Evolutionary conservation across 2,329 filamentous ascomycete genomes (phyloP), one percentile per base, ranked within the genome.

Genomic region (Trichoderma atroviride): DNA sequence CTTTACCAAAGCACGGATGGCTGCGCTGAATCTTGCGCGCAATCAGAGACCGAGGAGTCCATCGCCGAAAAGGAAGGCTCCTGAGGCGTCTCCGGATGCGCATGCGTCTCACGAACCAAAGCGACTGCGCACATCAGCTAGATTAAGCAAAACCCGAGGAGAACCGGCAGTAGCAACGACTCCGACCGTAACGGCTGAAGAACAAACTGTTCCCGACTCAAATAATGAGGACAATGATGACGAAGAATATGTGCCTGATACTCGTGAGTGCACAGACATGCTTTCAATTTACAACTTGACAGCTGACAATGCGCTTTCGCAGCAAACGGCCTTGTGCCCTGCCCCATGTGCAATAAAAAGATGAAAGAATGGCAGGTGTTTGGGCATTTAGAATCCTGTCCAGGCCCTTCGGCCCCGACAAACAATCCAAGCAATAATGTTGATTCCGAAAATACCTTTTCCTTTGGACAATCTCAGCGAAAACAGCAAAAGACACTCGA

Each of bases 311-410:
- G 19, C 10, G 11, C 0, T 9, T 35, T 13, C 31, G 31, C 73
- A 84, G 89, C 91, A 33, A 92, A 96, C 74, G 93, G 92, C 3
- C 83, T 96, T 16, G 92, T 94, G 1, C 85, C 88, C 52, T 99
- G 96, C 77, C 96, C 96, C 0, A 91, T 95, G 22, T 99, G 96
- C 78, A 83, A 84, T 61, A 85, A 83, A 74, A 87, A 89, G 62
- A 97, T 98, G 91, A 96, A 96, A 78, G 87, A 90, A 62, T 87
- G 87, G 73, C 84, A 86, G 67, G 92, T 98, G 4, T 94, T 92
- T 74, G 80, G 83, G n/a, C 96, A 98, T 80, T 81, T 98, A 37
- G 93, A 97, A 79, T 86, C 83, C 9, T 94, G 82, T 63, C 75
- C 78, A 11, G 80, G 81, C 82, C 76, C 86, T 40, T 65, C 74